Percentiles rank a stretch among this genome's conserved stretches.
phyloP scores from a whole-genome alignment of 306 rosid genomes.

The Ormosia semicastrata region DNA sequence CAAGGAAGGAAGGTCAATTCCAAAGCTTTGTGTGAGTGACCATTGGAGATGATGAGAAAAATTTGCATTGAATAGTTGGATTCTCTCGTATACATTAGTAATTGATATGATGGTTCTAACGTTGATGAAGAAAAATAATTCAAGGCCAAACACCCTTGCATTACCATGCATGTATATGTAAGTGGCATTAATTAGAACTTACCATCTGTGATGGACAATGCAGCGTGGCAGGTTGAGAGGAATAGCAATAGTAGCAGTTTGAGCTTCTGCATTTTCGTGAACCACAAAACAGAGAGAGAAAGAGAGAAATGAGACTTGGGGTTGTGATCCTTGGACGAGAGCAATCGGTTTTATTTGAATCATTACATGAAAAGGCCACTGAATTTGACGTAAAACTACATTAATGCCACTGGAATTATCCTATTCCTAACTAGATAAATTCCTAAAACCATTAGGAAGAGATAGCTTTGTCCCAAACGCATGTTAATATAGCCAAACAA shows the following conservation, averaged over 20 bases:
- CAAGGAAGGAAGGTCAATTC: background rate
- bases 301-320: background rate
- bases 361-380: conserved; percentile 33
- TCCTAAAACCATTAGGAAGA: background rate
- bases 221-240: conserved; percentile 41
- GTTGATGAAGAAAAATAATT: background rate
- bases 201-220: conserved; percentile 49
- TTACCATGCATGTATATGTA: background rate
- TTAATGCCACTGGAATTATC: conserved; percentile 44
- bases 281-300: background rate
- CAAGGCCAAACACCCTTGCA: background rate
- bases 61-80: background rate
- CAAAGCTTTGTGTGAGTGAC: background rate
- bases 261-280: conserved; percentile 45
- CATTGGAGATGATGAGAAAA: background rate
- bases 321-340: conserved; percentile 21
- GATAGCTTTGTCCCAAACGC: conserved; percentile 20
- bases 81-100: background rate
- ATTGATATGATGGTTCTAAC: background rate
- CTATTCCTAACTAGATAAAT: background rate
- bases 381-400: conserved; percentile 28
- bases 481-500: conserved; percentile 8
- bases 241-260: conserved; percentile 37
- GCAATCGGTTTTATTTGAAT: conserved; percentile 45
- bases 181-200: background rate